Conservation (phyloP, 2,329 filamentous ascomycete genomes). For the Thermothelomyces thermophilus region DNA sequence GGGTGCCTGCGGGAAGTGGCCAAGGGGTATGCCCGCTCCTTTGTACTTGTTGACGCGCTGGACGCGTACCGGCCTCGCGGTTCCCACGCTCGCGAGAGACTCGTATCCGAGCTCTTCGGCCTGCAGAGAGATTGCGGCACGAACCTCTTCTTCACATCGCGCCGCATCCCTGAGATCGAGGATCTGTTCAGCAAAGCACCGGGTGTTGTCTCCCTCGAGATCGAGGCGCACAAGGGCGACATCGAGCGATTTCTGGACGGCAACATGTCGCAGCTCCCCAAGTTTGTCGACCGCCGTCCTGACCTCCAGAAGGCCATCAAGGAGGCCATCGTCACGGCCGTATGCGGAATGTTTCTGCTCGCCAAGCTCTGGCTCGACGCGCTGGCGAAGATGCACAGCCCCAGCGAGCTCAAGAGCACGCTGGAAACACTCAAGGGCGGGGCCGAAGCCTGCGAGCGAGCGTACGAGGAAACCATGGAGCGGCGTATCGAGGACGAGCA, state of each 20-base stretch:
- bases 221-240: slow-evolving; percentile 12
- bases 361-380: background rate
- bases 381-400: background rate
- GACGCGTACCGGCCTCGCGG: slow-evolving; percentile 22
- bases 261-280: background rate
- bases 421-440: no score
- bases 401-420: no score
- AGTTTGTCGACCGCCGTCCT: background rate
- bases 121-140: slow-evolving; percentile 10
- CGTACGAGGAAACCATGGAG: slow-evolving; percentile 31
- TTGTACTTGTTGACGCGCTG: slow-evolving; percentile 27
- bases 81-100: slow-evolving; percentile 3
- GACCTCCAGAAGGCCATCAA: slow-evolving; percentile 12
- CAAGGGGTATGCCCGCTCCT: slow-evolving; percentile 21
- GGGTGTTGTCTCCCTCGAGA: slow-evolving; percentile 19
- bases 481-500: slow-evolving; percentile 31
- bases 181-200: slow-evolving; percentile 29
- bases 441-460: slow-evolving; percentile 20
- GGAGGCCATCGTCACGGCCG: slow-evolving; percentile 4
- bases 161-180: no score
- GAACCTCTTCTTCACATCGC: slow-evolving; percentile 31
- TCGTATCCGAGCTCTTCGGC: slow-evolving; percentile 17
- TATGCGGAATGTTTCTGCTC: slow-evolving; percentile 17
- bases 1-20: slow-evolving; percentile 18
- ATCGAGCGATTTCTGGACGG: slow-evolving; percentile 14